Evolutionary conservation across 2,329 filamentous ascomycete genomes (phyloP).

Genomic region (Epichloe scottii): DNA sequence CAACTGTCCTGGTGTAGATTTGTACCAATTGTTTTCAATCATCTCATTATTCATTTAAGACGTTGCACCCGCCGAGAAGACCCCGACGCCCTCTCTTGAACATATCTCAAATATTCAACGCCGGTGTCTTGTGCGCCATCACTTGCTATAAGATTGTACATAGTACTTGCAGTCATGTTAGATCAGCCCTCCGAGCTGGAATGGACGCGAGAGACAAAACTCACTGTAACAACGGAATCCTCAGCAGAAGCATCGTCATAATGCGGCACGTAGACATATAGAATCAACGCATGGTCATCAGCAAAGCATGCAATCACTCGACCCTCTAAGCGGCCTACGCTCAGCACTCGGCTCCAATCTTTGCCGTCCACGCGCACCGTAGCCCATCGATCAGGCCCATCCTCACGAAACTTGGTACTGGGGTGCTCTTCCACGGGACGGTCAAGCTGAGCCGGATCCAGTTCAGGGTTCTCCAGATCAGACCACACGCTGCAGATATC

Average conservation of each 20-base stretch:
- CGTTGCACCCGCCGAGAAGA: neutral
- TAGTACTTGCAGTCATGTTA: constrained; percentile 25
- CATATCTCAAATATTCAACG: neutral
- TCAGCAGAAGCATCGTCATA: constrained; percentile 53
- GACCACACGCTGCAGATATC: constrained; percentile 80
- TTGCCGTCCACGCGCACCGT: constrained; percentile 82
- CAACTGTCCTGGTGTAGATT: neutral
- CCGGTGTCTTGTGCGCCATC: neutral
- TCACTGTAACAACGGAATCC: constrained; percentile 64
- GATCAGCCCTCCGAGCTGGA: neutral
- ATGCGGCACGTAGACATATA: constrained; percentile 70
- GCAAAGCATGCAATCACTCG: constrained; percentile 87
- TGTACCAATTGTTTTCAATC: neutral
- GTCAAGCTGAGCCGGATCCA: constrained; percentile 66
- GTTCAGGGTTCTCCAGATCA: constrained; percentile 71
- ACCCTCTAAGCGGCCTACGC: constrained; percentile 78
- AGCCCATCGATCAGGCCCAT: constrained; percentile 74
- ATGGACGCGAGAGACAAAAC: constrained; percentile 13
- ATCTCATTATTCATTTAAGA: neutral
- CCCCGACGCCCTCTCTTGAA: neutral
- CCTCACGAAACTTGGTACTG: constrained; percentile 63
- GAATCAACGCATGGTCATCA: constrained; percentile 65
- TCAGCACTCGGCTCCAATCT: constrained; percentile 91
- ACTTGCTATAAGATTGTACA: constrained; percentile 29
- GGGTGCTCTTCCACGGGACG: constrained; percentile 68